Base-by-base conservation (phyloP, 805 yeast genomes). In the Cyberlindnera euphorbiae region DNA sequence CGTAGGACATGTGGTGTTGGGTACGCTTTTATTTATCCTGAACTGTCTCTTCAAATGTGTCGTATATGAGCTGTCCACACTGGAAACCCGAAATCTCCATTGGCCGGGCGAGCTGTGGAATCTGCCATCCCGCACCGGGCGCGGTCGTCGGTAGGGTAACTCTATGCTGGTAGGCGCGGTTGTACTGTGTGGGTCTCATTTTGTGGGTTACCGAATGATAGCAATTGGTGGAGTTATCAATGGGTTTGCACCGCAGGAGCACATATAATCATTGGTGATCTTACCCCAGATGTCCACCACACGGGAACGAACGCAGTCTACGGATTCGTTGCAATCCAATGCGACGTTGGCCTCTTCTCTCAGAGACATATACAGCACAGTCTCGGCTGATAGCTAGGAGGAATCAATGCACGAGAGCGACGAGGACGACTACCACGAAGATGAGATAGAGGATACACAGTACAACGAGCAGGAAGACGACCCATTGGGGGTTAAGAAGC, bases 401-500 rank as follows among this genome's bases (percentile, higher is more conserved):
- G 28, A 9, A 12, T 10, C n/a, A 21, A 40, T 22, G 12, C 28
- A 10, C 17, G 32, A 9, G 18, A 26, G 23, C 8, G 30, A 33
- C 6, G 35, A 29, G 5, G 38, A 30, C 8, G 34, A 33, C n/a
- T 26, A 28, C 3, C 34, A 28, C 10, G 32, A 28, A 3, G 35
- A 31, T 13, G 36, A 16, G 10, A 36, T 29, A 9, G 36, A 32
- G 8, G 37, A 35, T 6, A 31, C 19, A 6, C 15, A 25, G n/a
- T 50, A 49, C 21, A 39, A 44, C 15, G 56, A 50, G 12, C 61
- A 57, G 5, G 63, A 58, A 5, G 73, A 69, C 17, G 89, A 82
- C 56, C 86, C 87, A 1, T 59, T 82, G 17, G 74, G 78, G 10
- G 67, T 82, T 13, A 72, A 75, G 47, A 67, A 71, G 38, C 59